Evolutionary conservation across 2,329 filamentous ascomycete species (phyloP), one percentile per base, ranked within the genome.

Genomic region (Phyllosticta ampelicida): DNA sequence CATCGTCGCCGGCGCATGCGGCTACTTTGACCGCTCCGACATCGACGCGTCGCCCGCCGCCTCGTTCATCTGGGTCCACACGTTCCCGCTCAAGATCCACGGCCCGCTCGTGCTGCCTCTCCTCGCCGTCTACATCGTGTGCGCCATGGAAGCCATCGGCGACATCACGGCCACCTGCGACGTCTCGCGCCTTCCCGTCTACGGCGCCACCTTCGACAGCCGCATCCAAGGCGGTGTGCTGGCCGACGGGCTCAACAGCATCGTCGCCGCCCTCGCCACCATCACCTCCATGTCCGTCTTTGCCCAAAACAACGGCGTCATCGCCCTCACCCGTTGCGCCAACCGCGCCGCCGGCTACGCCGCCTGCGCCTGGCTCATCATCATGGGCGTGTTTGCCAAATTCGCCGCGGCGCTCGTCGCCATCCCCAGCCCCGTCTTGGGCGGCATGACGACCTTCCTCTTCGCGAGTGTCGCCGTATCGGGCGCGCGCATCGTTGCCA

Each of bases 271-370:
- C 0, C 79, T 94, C 29, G 87, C 85, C 75, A 92, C 88, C 53
- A 87, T 89, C 63, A 88, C 87, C 0, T 87, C 88, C 28, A 88
- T 91, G 82, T 85, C 83, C 1, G 86, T 85, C 0, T 91, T 91
- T 64, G 88, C 88, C 0, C 87, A 91, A 70, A 92, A 92, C 75
- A 91, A 92, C 68, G 88, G 88, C 36, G 87, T 92, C 55, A 91
- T 94, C 61, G 86, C 88, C 0, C 77, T 94, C 51, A 94, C 89
- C 0, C 81, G 87, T 16, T 92, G 88, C 69, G 89, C 89, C 0
- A 92, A 90, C 70, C 82, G 89, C 56, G 86, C 84, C 52, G 89
- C 88, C 5, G 89, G 89, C 4, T 90, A 90, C 69, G 86, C 85
- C 53, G 87, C 85, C 67, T 90, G 82, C 69, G 78, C 87, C 65